These are phyloP conservation scores for Xylaria arbuscula DNA, from an alignment of 2,329 filamentous ascomycete genomes.

Conservation along the genomic window DNA sequence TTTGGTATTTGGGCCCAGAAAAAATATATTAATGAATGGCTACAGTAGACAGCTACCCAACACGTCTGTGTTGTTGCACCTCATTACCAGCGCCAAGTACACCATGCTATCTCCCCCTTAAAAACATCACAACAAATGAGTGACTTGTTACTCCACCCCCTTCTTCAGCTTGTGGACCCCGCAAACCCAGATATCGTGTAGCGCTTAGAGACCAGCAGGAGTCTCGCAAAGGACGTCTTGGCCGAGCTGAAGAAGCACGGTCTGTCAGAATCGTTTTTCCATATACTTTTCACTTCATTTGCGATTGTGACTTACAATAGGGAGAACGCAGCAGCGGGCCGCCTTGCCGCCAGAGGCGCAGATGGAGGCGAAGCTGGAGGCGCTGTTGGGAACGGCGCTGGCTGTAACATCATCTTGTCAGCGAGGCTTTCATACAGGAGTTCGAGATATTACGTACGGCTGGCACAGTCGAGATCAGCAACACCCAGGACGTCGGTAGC, in stretches of 20 bases:
- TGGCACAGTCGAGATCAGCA: constrained; percentile 60
- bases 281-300: background rate
- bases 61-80: constrained; percentile 11
- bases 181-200: background rate
- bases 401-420: constrained; percentile 45
- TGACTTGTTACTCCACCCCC: background rate
- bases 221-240: constrained; percentile 52
- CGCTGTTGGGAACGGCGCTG: constrained; percentile 50
- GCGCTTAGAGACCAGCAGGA: constrained; percentile 45
- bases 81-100: constrained; percentile 11
- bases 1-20: background rate
- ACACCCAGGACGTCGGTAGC: constrained; percentile 66
- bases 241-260: constrained; percentile 40
- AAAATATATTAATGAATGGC: constrained; percentile 17
- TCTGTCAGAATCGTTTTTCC: constrained; percentile 9
- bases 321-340: constrained; percentile 64
- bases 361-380: constrained; percentile 57
- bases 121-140: constrained; percentile 17
- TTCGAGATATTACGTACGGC: constrained; percentile 47
- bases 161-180: background rate
- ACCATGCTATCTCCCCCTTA: background rate
- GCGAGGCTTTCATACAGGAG: background rate
- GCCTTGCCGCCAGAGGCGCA: constrained; percentile 58
- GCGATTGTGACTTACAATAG: constrained; percentile 51
- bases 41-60: constrained; percentile 9